Evolutionary conservation across 441 rosid species (phyloP).

Genomic region (Adansonia madagascariensis): DNA sequence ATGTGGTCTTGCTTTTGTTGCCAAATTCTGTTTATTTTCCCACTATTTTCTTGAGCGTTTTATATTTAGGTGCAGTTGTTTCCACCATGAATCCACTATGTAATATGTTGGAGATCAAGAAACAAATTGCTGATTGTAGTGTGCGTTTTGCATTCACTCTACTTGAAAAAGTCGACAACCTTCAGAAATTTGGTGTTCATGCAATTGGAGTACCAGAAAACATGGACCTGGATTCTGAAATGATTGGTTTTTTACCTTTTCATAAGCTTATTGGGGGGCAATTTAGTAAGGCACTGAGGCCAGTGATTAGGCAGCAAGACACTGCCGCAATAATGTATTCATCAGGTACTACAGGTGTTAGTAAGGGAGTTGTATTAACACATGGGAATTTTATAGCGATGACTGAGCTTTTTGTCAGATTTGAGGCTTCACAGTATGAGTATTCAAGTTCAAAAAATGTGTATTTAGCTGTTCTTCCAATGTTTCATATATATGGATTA

Average conservation of each 20-base stretch:
- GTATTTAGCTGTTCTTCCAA: slow-evolving; percentile 67
- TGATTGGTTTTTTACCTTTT: slow-evolving; percentile 41
- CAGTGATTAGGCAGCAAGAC: slow-evolving; percentile 64
- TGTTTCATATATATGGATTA: slow-evolving; percentile 88
- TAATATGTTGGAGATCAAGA: slow-evolving; percentile 52
- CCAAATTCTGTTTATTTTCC: slow-evolving; percentile 82
- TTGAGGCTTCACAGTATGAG: slow-evolving; percentile 33
- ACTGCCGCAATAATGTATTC: slow-evolving; percentile 78
- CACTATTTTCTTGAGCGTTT: slow-evolving; percentile 56
- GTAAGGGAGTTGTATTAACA: slow-evolving; percentile 78
- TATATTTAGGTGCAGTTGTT: slow-evolving; percentile 65
- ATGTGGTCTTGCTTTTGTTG: slow-evolving; percentile 63
- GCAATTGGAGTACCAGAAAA: slow-evolving; percentile 58
- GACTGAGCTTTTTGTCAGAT: slow-evolving; percentile 64
- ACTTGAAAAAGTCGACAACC: slow-evolving; percentile 36
- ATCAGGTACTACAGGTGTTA: slow-evolving; percentile 81
- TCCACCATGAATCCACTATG: slow-evolving; percentile 69
- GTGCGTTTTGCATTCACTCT: slow-evolving; percentile 52
- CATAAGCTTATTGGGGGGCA: slow-evolving; percentile 38
- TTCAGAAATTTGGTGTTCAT: slow-evolving; percentile 43
- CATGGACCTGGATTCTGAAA: slow-evolving; percentile 27
- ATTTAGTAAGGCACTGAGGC: slow-evolving; percentile 33
- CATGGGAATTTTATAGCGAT: slow-evolving; percentile 71
- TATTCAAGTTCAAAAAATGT: slow-evolving; percentile 52
- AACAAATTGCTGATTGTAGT: slow-evolving; percentile 48